Base-by-base conservation (phyloP, 441 rosid genomes). In the Melastoma candidum region DNA sequence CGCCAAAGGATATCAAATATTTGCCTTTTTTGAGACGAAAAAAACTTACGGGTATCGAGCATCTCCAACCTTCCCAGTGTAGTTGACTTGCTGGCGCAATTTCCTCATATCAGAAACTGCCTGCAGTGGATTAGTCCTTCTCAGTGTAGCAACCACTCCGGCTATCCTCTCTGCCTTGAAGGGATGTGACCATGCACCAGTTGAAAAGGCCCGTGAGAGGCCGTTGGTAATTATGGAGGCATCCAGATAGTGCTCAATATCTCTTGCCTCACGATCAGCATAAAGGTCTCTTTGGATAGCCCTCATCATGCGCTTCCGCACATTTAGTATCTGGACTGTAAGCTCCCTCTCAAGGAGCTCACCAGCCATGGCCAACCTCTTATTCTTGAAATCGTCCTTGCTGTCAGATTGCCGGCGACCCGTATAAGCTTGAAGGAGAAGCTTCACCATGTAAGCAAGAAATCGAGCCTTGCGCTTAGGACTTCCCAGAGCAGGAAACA, bases 181-280 rank as follows among this genome's bases (percentile, higher is more conserved):
- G 45, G 95, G 90, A 72, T 93, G 97, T 13, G 80, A 81, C 99
- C 99, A 89, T 26, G 96, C 93, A 62, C 96, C 97, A 66, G 99
- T 86, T 43, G 99, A 89, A 72, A 93, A 89, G 48, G 96, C 97
- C 76, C 97, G 80, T 1, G 78, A 71, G 14, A 93, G 75, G 48
- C 97, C 97, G 71, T 93, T 89, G 49, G 95, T 83, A 47, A 89
- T 70, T 43, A 93, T 85, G 46, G 96, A 83, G 14, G 90, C 90
- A 81, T 93, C 97, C 47, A 93, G 70, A 71, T 89, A 87, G 60
- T 83, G 83, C 55, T 87, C 97, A 39, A 89, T 74, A 7, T 74
- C 82, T 48, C 73, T 85, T 58, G 81, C 61, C 24, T 49, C 55
- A 10, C 84, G 85, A 53, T 84, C 94, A 14, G 82, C 84, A 49